Conservation (phyloP, 371 early-diverging fungal species). For the Apophysomyces ossiformis region DNA sequence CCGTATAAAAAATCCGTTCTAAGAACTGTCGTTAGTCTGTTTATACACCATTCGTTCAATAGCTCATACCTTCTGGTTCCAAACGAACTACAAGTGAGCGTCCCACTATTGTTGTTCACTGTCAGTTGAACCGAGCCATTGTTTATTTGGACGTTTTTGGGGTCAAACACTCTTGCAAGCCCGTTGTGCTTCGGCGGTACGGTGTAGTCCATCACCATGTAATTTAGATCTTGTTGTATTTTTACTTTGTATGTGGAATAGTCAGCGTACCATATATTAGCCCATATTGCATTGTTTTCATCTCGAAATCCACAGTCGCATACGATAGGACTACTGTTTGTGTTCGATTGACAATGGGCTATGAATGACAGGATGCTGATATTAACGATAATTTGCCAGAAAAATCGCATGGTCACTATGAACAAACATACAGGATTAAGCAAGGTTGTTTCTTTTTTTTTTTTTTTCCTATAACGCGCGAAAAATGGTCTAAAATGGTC, state of each 20-base stretch:
- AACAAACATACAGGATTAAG: not conserved
- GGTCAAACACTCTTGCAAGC: constrained; percentile 37
- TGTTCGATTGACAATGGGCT: not conserved
- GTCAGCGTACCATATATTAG: constrained; percentile 45
- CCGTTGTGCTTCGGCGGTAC: constrained; percentile 31
- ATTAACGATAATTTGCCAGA: not conserved
- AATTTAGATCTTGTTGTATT: constrained; percentile 34
- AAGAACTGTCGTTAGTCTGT: not conserved
- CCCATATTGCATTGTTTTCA: constrained; percentile 38
- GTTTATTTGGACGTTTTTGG: constrained; percentile 32
- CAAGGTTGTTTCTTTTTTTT: too few species aligned
- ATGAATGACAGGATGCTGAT: constrained; percentile 1
- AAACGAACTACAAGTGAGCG: constrained; percentile 37
- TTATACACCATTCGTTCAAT: not conserved
- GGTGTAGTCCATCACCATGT: constrained; percentile 44
- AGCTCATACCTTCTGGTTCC: constrained; percentile 38
- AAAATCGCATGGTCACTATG: not conserved
- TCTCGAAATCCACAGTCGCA: constrained; percentile 48
- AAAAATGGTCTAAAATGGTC: not conserved
- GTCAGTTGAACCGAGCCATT: constrained; percentile 29
- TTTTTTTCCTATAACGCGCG: not conserved
- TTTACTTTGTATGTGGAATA: constrained; percentile 28
- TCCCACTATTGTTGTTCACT: constrained; percentile 20
- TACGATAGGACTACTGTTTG: constrained; percentile 16
- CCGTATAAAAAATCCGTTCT: constrained; percentile 35